Percentiles rank a stretch among this genome's conserved stretches.
Evolutionary conservation across 2,329 filamentous ascomycete species (phyloP).

Genomic region (Ophiostoma tasmaniense): DNA sequence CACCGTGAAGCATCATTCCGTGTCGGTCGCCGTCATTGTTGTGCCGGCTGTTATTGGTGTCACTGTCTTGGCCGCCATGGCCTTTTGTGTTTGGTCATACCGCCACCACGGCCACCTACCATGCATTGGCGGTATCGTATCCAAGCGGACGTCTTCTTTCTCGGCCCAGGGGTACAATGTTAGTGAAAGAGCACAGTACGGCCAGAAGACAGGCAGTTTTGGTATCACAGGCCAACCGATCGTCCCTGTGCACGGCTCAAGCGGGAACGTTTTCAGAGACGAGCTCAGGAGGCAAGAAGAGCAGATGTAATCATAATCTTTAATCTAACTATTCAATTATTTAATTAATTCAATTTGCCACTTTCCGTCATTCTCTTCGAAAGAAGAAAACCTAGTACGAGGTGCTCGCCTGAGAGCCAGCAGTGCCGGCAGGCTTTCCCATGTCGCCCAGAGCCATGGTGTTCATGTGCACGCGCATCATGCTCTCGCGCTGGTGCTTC

Average conservation of each 20-base stretch:
- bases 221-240: neutral
- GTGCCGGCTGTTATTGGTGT: neutral
- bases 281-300: neutral
- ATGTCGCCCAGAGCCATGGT: constrained; percentile 12
- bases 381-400: neutral
- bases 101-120: neutral
- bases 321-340: neutral
- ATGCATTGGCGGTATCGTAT: neutral
- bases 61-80: neutral
- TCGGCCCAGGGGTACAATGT: neutral
- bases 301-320: neutral
- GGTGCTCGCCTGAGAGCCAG: neutral
- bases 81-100: neutral
- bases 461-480: constrained; percentile 17
- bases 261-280: neutral
- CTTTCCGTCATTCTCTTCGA: neutral
- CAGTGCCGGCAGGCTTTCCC: neutral
- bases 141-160: neutral
- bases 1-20: neutral
- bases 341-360: neutral
- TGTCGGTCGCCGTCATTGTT: neutral
- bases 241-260: neutral
- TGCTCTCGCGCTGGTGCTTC: constrained; percentile 10
- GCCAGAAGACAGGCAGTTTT: neutral
- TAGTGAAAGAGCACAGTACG: neutral